Evolutionary conservation across 179 eudicot genomes (phyloP), one percentile per base, ranked within the genome.

Genomic region (Beta corolliflora): DNA sequence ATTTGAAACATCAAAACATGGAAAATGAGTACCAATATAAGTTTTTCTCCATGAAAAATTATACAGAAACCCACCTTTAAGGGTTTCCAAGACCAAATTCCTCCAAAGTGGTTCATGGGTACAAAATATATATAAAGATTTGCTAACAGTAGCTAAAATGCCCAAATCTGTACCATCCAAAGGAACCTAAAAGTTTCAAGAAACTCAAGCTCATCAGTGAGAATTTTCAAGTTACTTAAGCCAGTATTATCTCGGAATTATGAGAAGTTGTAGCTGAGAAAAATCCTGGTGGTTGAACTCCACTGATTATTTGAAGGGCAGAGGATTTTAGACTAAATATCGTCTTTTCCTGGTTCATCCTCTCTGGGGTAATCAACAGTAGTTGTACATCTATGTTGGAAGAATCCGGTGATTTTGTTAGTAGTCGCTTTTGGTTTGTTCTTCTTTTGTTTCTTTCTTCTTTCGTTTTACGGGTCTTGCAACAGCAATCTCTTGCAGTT

Each of bases 21-120:
- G 87, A 48, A 63, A 87, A 83, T 67, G 81, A 14, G 86, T 83
- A 84, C 87, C 56, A 83, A 94, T 76, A 79, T 79, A 95, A 82
- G 98, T 94, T 60, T 81, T 84, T 54, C 86, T 94, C 99, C 99
- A 95, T 41, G 94, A 88, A 86, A 90, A 91, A 63, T 85, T 84
- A 85, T 64, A 94, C 85, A 84, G 84, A 87, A 96, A 94, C 46
- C 87, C 91, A 71, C 89, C 91, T 75, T 85, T 75, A 72, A 58
- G 83, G 5, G 83, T 84, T 71, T 92, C 97, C 89, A 96, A 87
- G 3, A 92, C 99, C 83, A 96, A 96, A 84, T 87, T 92, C 87
- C 97, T 90, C 99, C 99, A 95, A 63, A 94, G 87, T 9, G 98
- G 97, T 81, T 95, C 98, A 82, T 96, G 97, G 76, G 85, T 84